Base-by-base conservation (phyloP, 2,329 filamentous ascomycete genomes). In the Akanthomyces muscarius region DNA sequence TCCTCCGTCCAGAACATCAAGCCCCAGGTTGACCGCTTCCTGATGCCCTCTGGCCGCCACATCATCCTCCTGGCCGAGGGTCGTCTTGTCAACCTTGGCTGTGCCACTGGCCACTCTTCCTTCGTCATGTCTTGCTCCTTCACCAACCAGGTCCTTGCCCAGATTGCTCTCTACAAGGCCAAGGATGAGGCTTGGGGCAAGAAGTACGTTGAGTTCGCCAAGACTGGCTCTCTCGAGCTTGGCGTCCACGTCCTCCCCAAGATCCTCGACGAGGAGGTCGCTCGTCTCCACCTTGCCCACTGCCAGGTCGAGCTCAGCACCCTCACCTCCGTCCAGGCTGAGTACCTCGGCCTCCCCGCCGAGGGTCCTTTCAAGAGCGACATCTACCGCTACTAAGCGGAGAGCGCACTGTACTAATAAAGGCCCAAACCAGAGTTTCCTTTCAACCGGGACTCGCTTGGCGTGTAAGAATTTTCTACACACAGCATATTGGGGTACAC, bases 111-210 rank as follows among this genome's bases (percentile, higher is more conserved):
- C 71, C 95, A 99, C 90, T 97, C 93, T 71, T 98, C 94, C 60
- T 99, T 99, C 81, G 95, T 99, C 71, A 98, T 99, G 95, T 97
- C 93, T 73, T 99, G 95, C 90, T 98, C 94, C 68, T 99, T 99
- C 90, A 96, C 93, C 87, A 99, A 99, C 90, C 95, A 99, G 87
- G 95, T 98, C 73, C 91, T 99, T 78, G 95, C 95, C 71, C 95
- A 99, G 86, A 98, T 99, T 83, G 89, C 96, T 84, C 84, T 99
- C 75, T 99, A 81, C 90, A 98, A 98, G 90, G 89, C 88, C 74
- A 85, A 89, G 73, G 93, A 98, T 77, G 86, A 86, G 76, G 89
- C 83, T 64, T 99, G 96, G 78, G 87, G 89, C 80, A 83, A 91
- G 82, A 97, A 97, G 87, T 96, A 97, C 83, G 82, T 93, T 73